phyloP scores from a whole-genome alignment of 208 protist genomes.

The Leishmania tropica region DNA sequence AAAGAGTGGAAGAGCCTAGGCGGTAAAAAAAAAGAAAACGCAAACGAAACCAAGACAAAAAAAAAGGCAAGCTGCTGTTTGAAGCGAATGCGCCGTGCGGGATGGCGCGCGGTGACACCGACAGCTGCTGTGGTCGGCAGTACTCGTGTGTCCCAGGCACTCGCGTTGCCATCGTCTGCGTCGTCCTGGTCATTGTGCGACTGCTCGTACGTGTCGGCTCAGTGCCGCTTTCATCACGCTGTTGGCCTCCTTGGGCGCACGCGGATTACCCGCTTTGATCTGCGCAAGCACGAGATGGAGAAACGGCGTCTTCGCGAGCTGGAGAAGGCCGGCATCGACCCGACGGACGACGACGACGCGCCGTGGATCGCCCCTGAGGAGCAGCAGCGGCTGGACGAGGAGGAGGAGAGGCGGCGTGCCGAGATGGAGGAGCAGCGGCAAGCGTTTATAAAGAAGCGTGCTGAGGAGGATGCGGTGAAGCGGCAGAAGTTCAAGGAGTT shows the following conservation, averaged over 20 bases:
- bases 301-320: slow-evolving; percentile 71
- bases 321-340: slow-evolving; percentile 71
- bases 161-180: not conserved
- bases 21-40: not conserved
- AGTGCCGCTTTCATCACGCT: slow-evolving; percentile 7
- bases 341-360: slow-evolving; percentile 53
- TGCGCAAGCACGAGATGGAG: slow-evolving; percentile 79
- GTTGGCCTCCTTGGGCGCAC: slow-evolving; percentile 14
- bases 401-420: slow-evolving; percentile 41
- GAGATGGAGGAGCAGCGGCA: slow-evolving; percentile 64
- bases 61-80: not conserved
- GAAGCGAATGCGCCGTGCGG: not conserved
- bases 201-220: not conserved
- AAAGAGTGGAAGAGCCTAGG: not conserved
- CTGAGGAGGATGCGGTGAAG: slow-evolving; percentile 68
- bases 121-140: no score
- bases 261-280: slow-evolving; percentile 55
- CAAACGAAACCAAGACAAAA: not conserved
- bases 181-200: not conserved
- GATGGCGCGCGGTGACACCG: not conserved
- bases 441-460: slow-evolving; percentile 57
- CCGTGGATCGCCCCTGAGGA: slow-evolving; percentile 78
- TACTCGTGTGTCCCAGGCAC: not conserved
- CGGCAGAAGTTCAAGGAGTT: slow-evolving; percentile 79
- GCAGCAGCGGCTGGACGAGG: slow-evolving; percentile 74